A percentile compares a stretch with the other conserved stretches of the same genome.
Evolutionary conservation across 768 basidiomycete species (phyloP).

Genomic region (Pleurotus platypus): DNA sequence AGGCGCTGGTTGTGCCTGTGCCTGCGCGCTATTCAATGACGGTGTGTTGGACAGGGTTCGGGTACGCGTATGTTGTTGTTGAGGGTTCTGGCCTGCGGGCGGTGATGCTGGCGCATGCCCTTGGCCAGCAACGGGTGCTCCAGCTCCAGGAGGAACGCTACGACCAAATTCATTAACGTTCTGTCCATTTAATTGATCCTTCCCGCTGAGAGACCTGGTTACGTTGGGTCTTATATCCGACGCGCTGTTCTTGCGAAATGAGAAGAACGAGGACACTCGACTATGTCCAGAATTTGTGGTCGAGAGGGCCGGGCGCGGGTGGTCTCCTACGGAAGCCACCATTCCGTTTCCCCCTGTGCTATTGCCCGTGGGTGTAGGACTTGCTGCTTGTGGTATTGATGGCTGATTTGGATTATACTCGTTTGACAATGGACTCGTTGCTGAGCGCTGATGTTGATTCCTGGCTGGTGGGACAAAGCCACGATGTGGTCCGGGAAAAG

Average conservation of each 20-base stretch:
- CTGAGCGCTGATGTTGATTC: constrained; percentile 17
- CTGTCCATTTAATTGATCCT: neutral
- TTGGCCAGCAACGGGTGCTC: neutral
- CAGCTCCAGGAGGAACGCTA: neutral
- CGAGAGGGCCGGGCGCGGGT: constrained; percentile 18
- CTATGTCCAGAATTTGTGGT: constrained; percentile 31
- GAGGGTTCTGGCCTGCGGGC: neutral
- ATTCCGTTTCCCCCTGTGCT: neutral
- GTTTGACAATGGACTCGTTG: constrained; percentile 14
- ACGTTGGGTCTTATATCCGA: constrained; percentile 21
- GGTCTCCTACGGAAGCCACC: constrained; percentile 15
- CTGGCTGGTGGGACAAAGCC: constrained; percentile 27
- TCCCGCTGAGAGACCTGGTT: constrained; percentile 7
- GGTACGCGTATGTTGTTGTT: neutral
- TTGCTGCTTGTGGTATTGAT: neutral
- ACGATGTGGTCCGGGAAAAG: constrained; percentile 14
- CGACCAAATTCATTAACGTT: constrained; percentile 3
- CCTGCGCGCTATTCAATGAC: constrained; percentile 4
- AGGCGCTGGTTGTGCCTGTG: constrained; percentile 20
- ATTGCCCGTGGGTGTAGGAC: neutral
- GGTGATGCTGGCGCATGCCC: neutral
- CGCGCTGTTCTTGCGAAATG: constrained; percentile 44
- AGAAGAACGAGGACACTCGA: constrained; percentile 65
- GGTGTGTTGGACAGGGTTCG: constrained; percentile 8
- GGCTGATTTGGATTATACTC: constrained; percentile 13